Base-by-base conservation (phyloP, 768 basidiomycete genomes). In the Clathrus columnatus region DNA sequence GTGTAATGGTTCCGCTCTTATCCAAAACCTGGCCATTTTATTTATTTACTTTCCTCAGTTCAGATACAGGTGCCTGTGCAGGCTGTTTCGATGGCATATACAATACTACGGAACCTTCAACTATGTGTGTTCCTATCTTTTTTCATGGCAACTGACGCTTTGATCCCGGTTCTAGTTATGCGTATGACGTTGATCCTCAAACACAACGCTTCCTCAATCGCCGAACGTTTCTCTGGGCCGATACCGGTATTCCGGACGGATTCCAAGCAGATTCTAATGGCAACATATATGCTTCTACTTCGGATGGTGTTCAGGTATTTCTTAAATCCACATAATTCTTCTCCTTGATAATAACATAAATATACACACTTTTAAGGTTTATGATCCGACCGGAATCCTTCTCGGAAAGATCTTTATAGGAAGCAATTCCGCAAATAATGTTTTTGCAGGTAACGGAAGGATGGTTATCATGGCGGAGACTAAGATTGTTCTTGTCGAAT, bases 221-320 rank as follows among this genome's bases (percentile, higher is more conserved):
- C 21, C 76, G 84, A 4, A 74, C 85, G 14, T 84, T 88, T 59
- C 84, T 85, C 0, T 86, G 80, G 59, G 62, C 70, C 7, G 85
- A 87, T 57, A 72, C 82, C 20, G 86, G 84, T 1, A 68, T 82
- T 27, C 78, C 84, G 5, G 85, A 87, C 57, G 85, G 85, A 10
- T 66, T 87, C 8, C 80, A 83, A 61, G 71, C 84, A 1, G 87
- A 89, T 61, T 69, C 69, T 4, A 65, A 73, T 0, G 83, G 83
- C 0, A 87, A 87, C 59, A 77, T 88, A 0, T 88, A 80, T 62
- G 71, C 81, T 0, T 82, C 81, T 1, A 79, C 78, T 54, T 84
- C 79, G n/a, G 86, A 87, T 55, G 85, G 85, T 36, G 75, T 80
- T 0, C 79, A 85, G 24, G 82, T 81, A 30, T 51, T 72, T 48